Percentiles rank a stretch among this genome's conserved stretches.
Conservation (phyloP, 148 eudicot species). For the Cornus florida region DNA sequence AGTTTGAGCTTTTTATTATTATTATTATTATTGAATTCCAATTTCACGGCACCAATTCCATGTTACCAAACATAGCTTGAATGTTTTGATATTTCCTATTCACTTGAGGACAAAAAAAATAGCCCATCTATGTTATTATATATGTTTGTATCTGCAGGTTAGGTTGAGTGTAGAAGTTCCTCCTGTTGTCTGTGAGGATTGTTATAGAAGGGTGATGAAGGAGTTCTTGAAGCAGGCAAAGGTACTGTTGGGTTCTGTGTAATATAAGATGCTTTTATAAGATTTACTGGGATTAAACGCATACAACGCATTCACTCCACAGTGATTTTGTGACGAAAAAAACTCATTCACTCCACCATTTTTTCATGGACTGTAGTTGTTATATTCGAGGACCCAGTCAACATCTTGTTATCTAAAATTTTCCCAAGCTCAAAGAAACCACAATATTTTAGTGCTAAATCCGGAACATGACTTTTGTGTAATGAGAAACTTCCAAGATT, state of each 20-base stretch:
- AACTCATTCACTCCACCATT: not conserved
- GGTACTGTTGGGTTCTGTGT: constrained; percentile 39
- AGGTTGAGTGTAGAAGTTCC: constrained; percentile 88
- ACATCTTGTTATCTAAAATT: no score
- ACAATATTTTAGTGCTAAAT: not conserved
- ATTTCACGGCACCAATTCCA: not conserved
- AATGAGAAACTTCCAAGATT: not conserved
- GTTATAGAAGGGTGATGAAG: constrained; percentile 58
- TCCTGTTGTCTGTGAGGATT: constrained; percentile 76
- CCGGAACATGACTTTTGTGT: not conserved
- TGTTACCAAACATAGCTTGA: no score
- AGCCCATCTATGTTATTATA: no score
- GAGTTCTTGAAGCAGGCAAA: constrained; percentile 73
- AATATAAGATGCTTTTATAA: not conserved
- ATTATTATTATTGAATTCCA: no score
- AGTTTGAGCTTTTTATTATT: no score
- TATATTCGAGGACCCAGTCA: no score
- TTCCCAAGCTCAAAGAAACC: no score
- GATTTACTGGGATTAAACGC: not conserved
- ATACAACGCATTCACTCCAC: not conserved
- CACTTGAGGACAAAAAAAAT: no score
- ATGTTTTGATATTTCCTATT: no score
- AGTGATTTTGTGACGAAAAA: not conserved
- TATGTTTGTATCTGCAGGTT: constrained; percentile 48
- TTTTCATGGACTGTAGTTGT: not conserved